Base-by-base conservation (phyloP, 1,284 basidiomycete species). In the Apiotrichum siamense region DNA sequence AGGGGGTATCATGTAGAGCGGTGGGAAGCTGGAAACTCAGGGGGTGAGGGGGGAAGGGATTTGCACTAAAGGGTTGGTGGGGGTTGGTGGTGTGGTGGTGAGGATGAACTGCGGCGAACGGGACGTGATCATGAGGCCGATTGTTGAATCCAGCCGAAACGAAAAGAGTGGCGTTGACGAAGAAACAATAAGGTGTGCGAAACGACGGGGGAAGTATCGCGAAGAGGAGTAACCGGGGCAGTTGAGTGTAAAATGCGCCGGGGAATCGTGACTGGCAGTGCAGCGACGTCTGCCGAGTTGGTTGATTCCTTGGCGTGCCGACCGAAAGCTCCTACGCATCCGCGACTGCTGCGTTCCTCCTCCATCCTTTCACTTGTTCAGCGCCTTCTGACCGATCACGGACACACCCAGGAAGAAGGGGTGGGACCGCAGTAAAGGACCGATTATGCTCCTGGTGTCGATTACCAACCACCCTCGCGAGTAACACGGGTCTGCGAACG, bases 401-500 rank as follows among this genome's bases (percentile, higher is more conserved):
- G 21, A 25, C 23, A 41, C 42, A 43, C 42, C 7, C 11, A 11
- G 33, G 33, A 13, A 18, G 18, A n/a, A 11, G 15, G 29, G 31
- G 44, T 20, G 25, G 23, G 21, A 35, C 44, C 27, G 33, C 21
- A 12, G 10, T 31, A n/a, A n/a, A n/a, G 11, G 6, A 35, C 33
- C 11, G 23, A 17, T 45, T 10, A 29, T 17, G 11, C 9, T 20
- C 35, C 11, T 17, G 12, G 31, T 32, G 7, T 17, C 31, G 32
- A 39, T 59, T 60, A 63, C 63, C 61, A 67, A 26, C 44, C 53
- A 15, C 52, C 57, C 47, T 69, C 64, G 35, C 64, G 53, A 27
- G 58, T 49, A 58, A 63, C 65, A 50, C 68, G 65, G 31, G 70
- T 72, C 60, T 65, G 62, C 53, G 66, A 69, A 46, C 70, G 59